Evolutionary conservation across 345 rosid genomes (phyloP).

Genomic region (Eucalyptus erythrocorys): DNA sequence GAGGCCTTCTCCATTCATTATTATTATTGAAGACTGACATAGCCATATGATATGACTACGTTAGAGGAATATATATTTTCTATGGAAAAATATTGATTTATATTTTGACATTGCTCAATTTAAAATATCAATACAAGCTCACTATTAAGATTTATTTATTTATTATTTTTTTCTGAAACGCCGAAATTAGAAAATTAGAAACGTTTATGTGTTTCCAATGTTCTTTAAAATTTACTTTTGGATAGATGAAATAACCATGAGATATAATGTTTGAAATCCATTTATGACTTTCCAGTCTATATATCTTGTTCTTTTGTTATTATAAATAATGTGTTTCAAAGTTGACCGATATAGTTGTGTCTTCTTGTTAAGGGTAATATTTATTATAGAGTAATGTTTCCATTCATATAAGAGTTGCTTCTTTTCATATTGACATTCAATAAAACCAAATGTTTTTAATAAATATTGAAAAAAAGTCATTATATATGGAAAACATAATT

Average conservation of each 20-base stretch:
- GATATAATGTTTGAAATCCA: background rate
- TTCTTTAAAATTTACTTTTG: background rate
- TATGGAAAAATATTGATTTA: background rate
- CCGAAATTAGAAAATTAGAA: background rate
- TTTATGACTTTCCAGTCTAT: background rate
- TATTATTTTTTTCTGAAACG: background rate
- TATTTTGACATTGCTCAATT: background rate
- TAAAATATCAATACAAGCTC: background rate
- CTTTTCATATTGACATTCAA: background rate
- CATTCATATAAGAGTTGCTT: background rate
- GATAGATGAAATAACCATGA: background rate
- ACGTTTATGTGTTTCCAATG: no score
- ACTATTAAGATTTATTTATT: background rate
- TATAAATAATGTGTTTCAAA: background rate
- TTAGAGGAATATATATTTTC: background rate
- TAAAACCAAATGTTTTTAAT: no score
- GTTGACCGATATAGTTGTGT: rapidly evolving
- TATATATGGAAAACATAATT: background rate
- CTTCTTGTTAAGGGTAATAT: background rate
- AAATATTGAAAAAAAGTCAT: background rate
- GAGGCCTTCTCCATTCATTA: background rate
- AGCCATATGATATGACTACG: background rate
- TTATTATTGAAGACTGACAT: background rate
- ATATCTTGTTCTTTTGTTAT: background rate
- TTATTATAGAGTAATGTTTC: background rate